Base-by-base conservation (phyloP, 257 asterid genomes). In the Solanum gracilifrons region DNA sequence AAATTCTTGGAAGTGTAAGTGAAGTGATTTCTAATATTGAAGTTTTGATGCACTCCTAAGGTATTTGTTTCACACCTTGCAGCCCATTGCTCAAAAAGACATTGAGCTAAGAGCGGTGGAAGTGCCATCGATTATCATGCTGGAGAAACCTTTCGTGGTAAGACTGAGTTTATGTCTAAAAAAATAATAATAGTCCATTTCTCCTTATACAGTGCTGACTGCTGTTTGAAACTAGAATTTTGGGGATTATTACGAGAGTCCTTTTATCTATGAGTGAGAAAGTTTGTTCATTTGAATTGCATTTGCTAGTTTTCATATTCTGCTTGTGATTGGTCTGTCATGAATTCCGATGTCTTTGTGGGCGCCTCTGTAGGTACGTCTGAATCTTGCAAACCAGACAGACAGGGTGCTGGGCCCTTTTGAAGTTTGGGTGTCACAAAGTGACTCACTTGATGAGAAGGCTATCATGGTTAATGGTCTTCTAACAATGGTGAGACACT, bases 1-100 rank as follows among this genome's bases (percentile, higher is more conserved):
- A 97, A 66, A 97, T 97, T 89, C 95, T 97, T 90, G 99, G 99
- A 84, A 97, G 92, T 89, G 99, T 97, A 95, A 95, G 99, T 88
- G 87, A 90, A 85, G 73, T 21, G 60, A 32, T 86, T 80, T 46
- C 20, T 29, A 80, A 29, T 41, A 11, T 51, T 86, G 86, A 35
- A 71, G 68, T 39, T 77, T 87, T 20, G 64, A 25, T 87, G 74
- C 11, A 7, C 29, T 80, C 85, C 18, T 80, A 48, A 29, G 85
- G 29, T 10, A 9, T 27, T 80, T 5, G 23, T 48, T 29, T 41
- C 60, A 68, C 48, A 85, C 77, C 41, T 75, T 89, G 91, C 95
- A 97, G 99, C 96, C 99, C 80, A 93, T 97, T 74, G 88, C 91
- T 73, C 95, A 89, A 89, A 93, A 94, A 93, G 99, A 95, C 86